Conservation (phyloP, 2,329 filamentous ascomycete species). For the Xylariaceae sp. region DNA sequence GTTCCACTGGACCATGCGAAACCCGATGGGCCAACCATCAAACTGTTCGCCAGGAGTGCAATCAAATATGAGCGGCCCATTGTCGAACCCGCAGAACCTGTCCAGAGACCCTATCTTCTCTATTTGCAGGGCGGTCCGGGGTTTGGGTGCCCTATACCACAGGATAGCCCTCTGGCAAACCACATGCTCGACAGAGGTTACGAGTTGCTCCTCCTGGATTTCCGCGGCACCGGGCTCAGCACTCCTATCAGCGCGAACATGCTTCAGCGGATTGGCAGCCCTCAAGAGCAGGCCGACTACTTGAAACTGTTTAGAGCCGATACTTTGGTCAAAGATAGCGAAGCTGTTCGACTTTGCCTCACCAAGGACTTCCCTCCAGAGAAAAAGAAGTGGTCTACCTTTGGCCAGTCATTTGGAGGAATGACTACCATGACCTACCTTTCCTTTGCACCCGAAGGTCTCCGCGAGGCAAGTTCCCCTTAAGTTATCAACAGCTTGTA, state of each 20-base stretch:
- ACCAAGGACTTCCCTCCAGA: slow-evolving; percentile 65
- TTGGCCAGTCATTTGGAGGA: slow-evolving; percentile 90
- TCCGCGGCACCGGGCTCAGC: slow-evolving; percentile 83
- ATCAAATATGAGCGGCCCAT: slow-evolving; percentile 62
- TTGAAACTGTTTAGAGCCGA: slow-evolving; percentile 84
- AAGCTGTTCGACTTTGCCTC: slow-evolving; percentile 74
- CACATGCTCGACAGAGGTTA: slow-evolving; percentile 75
- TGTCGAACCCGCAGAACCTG: slow-evolving; percentile 38
- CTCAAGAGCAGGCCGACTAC: slow-evolving; percentile 70
- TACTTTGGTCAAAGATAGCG: slow-evolving; percentile 83
- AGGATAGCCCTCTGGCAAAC: slow-evolving; percentile 68
- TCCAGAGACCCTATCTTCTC: slow-evolving; percentile 56
- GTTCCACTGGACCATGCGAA: slow-evolving; percentile 76
- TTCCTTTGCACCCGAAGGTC: slow-evolving; percentile 70
- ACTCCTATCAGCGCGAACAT: slow-evolving; percentile 73
- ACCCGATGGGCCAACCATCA: slow-evolving; percentile 57
- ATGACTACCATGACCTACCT: slow-evolving; percentile 84
- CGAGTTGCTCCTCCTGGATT: slow-evolving; percentile 82
- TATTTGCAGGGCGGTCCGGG: slow-evolving; percentile 87
- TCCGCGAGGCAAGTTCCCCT: too few relatives aligned
- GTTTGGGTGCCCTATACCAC: slow-evolving; percentile 69
- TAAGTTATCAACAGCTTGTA: too few relatives aligned
- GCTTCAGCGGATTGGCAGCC: slow-evolving; percentile 60
- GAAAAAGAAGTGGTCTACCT: slow-evolving; percentile 75
- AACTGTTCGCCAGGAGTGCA: slow-evolving; percentile 74